These are phyloP conservation scores for Mucor velutinosus DNA, from an alignment of 371 early-diverging fungal genomes.

Conservation along the genomic window DNA sequence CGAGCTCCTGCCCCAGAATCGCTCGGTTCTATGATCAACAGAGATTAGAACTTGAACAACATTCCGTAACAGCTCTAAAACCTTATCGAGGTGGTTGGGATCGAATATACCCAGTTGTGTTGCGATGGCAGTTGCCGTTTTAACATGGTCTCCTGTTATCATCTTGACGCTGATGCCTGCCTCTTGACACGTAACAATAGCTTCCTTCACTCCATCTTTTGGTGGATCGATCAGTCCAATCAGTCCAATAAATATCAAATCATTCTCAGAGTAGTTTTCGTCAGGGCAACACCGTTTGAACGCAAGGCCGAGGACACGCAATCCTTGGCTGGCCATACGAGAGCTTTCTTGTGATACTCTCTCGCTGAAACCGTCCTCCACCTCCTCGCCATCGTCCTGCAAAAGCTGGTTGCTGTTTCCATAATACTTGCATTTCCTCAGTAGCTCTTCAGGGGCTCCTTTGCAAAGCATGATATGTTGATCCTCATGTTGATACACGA, in stretches of 20 bases:
- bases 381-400: no score
- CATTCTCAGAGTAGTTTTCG: constrained; percentile 53
- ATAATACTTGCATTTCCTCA: neutral
- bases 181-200: constrained; percentile 46
- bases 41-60: neutral
- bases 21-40: constrained; percentile 52
- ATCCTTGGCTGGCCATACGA: constrained; percentile 45
- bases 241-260: constrained; percentile 81
- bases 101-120: constrained; percentile 81
- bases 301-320: neutral
- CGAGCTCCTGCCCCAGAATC: constrained; percentile 85
- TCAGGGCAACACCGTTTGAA: neutral
- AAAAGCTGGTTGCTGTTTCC: neutral
- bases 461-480: constrained; percentile 56
- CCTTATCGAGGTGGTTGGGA: constrained; percentile 17
- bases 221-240: constrained; percentile 93
- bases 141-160: constrained; percentile 93
- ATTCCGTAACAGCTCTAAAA: neutral
- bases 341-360: neutral
- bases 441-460: constrained; percentile 61
- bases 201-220: constrained; percentile 74
- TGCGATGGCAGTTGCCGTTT: constrained; percentile 81
- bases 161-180: constrained; percentile 92
- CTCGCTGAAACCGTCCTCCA: neutral
- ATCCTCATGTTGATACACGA: constrained; percentile 22